Percentiles rank a stretch among this genome's conserved stretches.
These are phyloP conservation scores for Monosporascus sp. DNA, from an alignment of 2,329 filamentous ascomycete genomes.

Conservation along the genomic window DNA sequence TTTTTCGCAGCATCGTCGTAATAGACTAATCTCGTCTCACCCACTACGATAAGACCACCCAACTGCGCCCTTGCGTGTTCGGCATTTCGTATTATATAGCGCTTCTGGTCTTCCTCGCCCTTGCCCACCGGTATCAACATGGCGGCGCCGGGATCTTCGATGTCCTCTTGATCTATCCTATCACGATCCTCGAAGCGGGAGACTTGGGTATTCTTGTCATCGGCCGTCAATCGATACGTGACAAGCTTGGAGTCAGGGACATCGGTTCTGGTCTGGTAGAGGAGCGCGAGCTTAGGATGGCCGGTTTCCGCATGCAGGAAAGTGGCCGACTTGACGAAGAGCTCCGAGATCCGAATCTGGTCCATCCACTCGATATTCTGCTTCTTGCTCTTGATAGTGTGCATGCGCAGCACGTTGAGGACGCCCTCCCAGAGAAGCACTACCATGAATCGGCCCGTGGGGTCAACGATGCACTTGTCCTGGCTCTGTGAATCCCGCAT, in stretches of 20 bases:
- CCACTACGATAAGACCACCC: slow-evolving; percentile 69
- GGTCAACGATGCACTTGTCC: slow-evolving; percentile 80
- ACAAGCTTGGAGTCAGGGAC: slow-evolving; percentile 50
- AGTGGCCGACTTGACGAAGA: slow-evolving; percentile 54
- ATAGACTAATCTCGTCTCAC: slow-evolving; percentile 79
- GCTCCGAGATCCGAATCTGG: slow-evolving; percentile 52
- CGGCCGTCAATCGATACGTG: slow-evolving; percentile 54
- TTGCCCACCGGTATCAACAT: slow-evolving; percentile 60
- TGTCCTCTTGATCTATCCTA: slow-evolving; percentile 50
- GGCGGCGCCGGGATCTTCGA: slow-evolving; percentile 51
- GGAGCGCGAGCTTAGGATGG: slow-evolving; percentile 52
- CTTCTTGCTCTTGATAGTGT: slow-evolving; percentile 38
- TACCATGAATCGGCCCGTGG: slow-evolving; percentile 58
- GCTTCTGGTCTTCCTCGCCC: slow-evolving; percentile 50
- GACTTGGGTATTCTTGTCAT: slow-evolving; percentile 51
- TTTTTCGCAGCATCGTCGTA: slow-evolving; percentile 72
- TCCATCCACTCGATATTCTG: slow-evolving; percentile 45
- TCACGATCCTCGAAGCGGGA: slow-evolving; percentile 51
- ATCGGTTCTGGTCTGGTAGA: slow-evolving; percentile 52
- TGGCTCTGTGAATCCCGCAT: slow-evolving; percentile 77
- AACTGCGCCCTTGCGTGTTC: slow-evolving; percentile 50
- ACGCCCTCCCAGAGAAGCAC: slow-evolving; percentile 59
- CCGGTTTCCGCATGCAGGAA: slow-evolving; percentile 56
- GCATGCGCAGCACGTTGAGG: slow-evolving; percentile 49
- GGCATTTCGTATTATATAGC: slow-evolving; percentile 55